Conservation (phyloP, 129 eudicot genomes). For the Pittosporum tobira region DNA sequence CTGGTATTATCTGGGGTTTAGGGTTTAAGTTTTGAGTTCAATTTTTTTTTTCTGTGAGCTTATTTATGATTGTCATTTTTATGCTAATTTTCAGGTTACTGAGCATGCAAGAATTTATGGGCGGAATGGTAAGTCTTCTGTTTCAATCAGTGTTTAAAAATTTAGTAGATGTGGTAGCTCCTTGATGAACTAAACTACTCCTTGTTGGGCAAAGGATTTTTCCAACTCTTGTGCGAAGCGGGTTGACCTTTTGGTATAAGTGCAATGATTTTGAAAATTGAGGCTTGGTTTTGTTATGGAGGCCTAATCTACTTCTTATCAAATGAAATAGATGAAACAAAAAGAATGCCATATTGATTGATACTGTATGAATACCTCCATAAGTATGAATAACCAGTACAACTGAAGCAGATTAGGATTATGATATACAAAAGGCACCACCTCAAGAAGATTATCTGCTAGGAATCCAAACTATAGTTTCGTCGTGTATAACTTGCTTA, state of each 20-base stretch:
- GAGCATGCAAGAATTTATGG: constrained; percentile 75
- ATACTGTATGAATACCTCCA: neutral
- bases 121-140: constrained; percentile 46
- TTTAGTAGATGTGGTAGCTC: neutral
- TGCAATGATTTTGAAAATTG: neutral
- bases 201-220: neutral
- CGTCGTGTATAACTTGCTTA: too few species aligned
- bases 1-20: neutral
- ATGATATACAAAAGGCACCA: too few species aligned
- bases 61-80: neutral
- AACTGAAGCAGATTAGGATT: too few species aligned
- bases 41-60: neutral
- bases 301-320: too few species aligned
- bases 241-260: neutral
- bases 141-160: neutral
- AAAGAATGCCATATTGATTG: too few species aligned
- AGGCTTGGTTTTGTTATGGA: neutral
- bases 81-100: constrained; percentile 42
- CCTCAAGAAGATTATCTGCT: too few species aligned
- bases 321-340: too few species aligned
- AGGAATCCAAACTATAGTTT: too few species aligned
- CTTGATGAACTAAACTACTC: too few species aligned
- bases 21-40: neutral
- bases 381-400: neutral
- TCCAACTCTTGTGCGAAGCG: neutral